A percentile compares a stretch with the other conserved stretches of the same genome.
Evolutionary conservation across 2,329 filamentous ascomycete species (phyloP).

Genomic region (Xylogone sp.): DNA sequence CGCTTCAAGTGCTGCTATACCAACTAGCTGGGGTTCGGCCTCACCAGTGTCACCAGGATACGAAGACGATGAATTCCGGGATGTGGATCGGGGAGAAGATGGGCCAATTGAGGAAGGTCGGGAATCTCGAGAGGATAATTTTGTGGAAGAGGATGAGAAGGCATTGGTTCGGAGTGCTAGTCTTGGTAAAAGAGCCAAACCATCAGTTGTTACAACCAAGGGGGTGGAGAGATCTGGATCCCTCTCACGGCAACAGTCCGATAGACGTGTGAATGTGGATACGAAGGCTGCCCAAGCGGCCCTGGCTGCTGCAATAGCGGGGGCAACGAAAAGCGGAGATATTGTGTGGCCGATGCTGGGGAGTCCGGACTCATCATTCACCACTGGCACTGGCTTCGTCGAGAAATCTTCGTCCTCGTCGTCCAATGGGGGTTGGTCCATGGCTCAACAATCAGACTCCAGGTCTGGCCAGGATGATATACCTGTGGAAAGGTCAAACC

Average conservation of each 20-base stretch:
- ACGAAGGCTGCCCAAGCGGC: background rate
- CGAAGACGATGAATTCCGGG: slow-evolving; percentile 30
- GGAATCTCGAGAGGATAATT: slow-evolving; percentile 23
- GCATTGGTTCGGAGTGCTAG: slow-evolving; percentile 58
- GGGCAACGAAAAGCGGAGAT: background rate
- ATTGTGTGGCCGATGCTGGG: slow-evolving; percentile 22
- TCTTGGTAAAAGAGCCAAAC: slow-evolving; percentile 56
- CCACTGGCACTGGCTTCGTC: slow-evolving; percentile 22
- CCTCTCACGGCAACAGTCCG: background rate
- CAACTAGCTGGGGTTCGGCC: slow-evolving; percentile 58
- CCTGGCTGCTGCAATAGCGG: background rate
- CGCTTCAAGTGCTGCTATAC: slow-evolving; percentile 70
- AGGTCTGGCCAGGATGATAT: slow-evolving; percentile 9
- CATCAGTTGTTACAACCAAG: slow-evolving; percentile 48
- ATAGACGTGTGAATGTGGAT: background rate
- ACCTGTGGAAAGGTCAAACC: slow-evolving; percentile 11
- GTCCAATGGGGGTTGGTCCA: slow-evolving; percentile 16
- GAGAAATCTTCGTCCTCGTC: slow-evolving; percentile 22
- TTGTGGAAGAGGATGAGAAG: slow-evolving; percentile 40
- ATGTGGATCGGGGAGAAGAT: slow-evolving; percentile 6
- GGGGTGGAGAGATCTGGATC: background rate
- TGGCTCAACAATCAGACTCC: slow-evolving; percentile 14
- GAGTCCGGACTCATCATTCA: slow-evolving; percentile 19
- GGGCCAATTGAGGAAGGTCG: slow-evolving; percentile 19
- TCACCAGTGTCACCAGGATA: slow-evolving; percentile 36